Evolutionary conservation across 345 rosid species (phyloP).

Genomic region (Kandelia obovata): DNA sequence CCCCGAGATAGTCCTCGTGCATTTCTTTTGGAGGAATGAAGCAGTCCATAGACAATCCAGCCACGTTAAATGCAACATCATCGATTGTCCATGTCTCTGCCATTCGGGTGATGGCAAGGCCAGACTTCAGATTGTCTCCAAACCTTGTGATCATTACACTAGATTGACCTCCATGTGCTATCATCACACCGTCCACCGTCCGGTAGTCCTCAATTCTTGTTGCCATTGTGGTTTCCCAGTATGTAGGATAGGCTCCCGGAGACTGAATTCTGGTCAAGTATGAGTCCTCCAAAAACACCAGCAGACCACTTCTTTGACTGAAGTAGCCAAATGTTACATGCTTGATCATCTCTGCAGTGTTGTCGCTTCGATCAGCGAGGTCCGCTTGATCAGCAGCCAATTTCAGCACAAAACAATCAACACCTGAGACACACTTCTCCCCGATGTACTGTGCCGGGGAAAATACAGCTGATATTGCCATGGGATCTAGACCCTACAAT

Average conservation of each 20-base stretch:
- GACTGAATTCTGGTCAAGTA: constrained; percentile 75
- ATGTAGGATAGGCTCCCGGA: constrained; percentile 69
- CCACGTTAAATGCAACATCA: constrained; percentile 81
- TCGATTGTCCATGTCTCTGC: constrained; percentile 82
- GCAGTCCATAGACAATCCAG: constrained; percentile 72
- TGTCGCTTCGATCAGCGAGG: constrained; percentile 67
- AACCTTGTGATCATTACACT: constrained; percentile 73
- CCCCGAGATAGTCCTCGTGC: constrained; percentile 38
- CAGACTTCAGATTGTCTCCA: constrained; percentile 73
- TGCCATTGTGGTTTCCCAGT: constrained; percentile 92
- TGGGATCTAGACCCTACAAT: constrained; percentile 83
- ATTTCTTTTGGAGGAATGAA: constrained; percentile 84
- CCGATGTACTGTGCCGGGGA: constrained; percentile 79
- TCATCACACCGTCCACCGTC: constrained; percentile 67
- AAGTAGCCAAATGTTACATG: constrained; percentile 83
- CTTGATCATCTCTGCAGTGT: constrained; percentile 89
- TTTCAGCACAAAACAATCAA: constrained; percentile 78
- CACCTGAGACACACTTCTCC: constrained; percentile 60
- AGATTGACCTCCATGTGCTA: constrained; percentile 82
- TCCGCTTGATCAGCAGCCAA: constrained; percentile 73
- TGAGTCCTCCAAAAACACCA: constrained; percentile 63
- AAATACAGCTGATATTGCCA: constrained; percentile 75
- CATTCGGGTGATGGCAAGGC: constrained; percentile 68
- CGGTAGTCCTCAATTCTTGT: constrained; percentile 71
- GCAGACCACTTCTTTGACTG: constrained; percentile 85